Conservation (phyloP, 176 grass and related monocot genomes). For the Themeda triandra region DNA sequence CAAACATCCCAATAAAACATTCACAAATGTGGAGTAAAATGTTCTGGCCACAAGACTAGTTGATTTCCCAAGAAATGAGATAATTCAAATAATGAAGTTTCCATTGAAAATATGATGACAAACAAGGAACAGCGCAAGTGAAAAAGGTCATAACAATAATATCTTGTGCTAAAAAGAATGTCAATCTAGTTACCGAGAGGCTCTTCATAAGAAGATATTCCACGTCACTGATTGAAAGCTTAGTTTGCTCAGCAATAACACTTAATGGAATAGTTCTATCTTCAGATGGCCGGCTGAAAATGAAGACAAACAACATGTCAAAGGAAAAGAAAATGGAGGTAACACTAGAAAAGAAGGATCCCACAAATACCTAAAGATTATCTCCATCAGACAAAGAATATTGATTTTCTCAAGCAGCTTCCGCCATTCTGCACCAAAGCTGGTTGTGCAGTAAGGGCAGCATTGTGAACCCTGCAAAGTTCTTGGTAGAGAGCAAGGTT, state of each 20-base stretch:
- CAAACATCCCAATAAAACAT: background rate
- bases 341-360: background rate
- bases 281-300: slow-evolving; percentile 68
- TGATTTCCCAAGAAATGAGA: background rate
- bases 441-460: slow-evolving; percentile 78
- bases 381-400: slow-evolving; percentile 98
- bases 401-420: slow-evolving; percentile 96
- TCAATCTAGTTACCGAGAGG: slow-evolving; percentile 71
- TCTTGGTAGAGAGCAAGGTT: slow-evolving; percentile 87
- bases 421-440: slow-evolving; percentile 66
- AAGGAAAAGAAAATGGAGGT: background rate
- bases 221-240: slow-evolving; percentile 72
- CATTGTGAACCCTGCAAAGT: slow-evolving; percentile 76
- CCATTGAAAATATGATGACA: background rate
- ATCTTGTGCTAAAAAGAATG: slow-evolving; percentile 2
- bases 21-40: background rate
- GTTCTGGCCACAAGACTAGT: background rate
- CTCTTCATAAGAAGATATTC: slow-evolving; percentile 97
- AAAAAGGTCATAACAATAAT: background rate
- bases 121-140: background rate
- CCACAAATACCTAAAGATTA: slow-evolving; percentile 84
- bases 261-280: slow-evolving; percentile 85
- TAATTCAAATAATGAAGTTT: background rate
- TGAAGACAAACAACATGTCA: slow-evolving; percentile 11
- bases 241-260: slow-evolving; percentile 72